Evolutionary conservation across 2,329 filamentous ascomycete species (phyloP), one percentile per base, ranked within the genome.

Genomic region (Cladosporium sp.): DNA sequence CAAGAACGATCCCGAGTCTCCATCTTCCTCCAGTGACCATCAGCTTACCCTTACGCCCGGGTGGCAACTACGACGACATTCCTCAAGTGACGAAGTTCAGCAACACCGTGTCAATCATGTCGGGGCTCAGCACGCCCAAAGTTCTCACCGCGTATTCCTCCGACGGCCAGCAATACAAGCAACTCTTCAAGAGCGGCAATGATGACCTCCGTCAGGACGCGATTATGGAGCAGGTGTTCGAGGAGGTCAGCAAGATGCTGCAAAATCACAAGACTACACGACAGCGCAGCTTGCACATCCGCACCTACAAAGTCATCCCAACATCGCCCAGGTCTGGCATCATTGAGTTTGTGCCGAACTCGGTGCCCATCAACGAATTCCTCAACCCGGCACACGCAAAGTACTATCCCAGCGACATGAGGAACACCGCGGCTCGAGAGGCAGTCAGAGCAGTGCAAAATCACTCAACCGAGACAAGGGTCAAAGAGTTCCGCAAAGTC

Each of bases 161-260:
- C 15, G 82, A 96, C 67, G 95, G 93, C 6, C 73, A 78, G 50
- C 80, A 78, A 30, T 96, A 91, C 72, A 96, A 88, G 67, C 90
- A 96, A 70, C 76, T 99, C 76, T 84, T 96, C 65, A 99, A 99
- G 76, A 90, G 90, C 55, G 91, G 93, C 15, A 92, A 92, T 64
- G 93, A 99, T 67, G 92, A 99, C 65, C 79, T 99, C 11, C 87
- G 95, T 7, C 93, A 99, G 72, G 93, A 99, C 64, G 89, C 92
- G 39, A 99, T 84, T 75, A 99, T 99, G 95, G 95, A 99, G 69
- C 93, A 99, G 70, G 93, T 99, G 1, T 99, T 99, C 67, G 89
- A 91, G 52, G 90, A 95, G 69, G 93, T 96, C 18, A 97, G 90
- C 52, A 88, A 88, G 45, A 80, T 99, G 18, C 76, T 99, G 20